These are phyloP conservation scores for Leucaena leucocephala DNA, from an alignment of 306 rosid species.

Conservation along the genomic window DNA sequence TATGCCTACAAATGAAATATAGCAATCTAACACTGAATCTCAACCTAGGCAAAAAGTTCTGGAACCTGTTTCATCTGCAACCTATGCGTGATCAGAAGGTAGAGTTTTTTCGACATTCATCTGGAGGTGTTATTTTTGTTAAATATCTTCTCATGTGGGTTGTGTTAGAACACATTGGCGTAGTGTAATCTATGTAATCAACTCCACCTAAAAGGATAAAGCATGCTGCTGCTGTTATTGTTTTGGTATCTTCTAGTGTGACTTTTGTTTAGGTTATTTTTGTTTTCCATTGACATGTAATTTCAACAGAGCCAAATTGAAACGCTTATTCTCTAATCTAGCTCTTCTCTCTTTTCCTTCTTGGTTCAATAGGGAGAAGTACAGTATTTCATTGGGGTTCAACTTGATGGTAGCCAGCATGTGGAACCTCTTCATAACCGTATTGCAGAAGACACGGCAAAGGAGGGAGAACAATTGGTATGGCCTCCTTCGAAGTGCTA, in stretches of 20 bases:
- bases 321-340: background rate
- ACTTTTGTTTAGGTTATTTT: constrained; percentile 4
- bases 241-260: background rate
- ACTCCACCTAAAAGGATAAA: background rate
- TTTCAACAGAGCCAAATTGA: constrained; percentile 1
- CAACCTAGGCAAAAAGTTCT: constrained; percentile 85
- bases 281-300: background rate
- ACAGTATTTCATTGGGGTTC: constrained; percentile 96
- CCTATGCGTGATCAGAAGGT: constrained; percentile 99
- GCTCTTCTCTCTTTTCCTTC: constrained; percentile 25
- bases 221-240: background rate
- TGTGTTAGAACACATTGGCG: background rate
- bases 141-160: background rate
- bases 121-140: constrained; percentile 24
- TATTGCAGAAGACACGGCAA: constrained; percentile 65
- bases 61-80: constrained; percentile 97
- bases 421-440: constrained; percentile 81
- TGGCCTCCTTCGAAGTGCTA: constrained; percentile 36
- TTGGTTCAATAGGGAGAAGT: constrained; percentile 83
- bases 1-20: constrained; percentile 20
- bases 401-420: constrained; percentile 96
- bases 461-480: constrained; percentile 81
- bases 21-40: constrained; percentile 17
- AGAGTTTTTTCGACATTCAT: constrained; percentile 16
- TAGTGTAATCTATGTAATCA: background rate